Evolutionary conservation across 345 rosid species (phyloP).

Genomic region (Eucalyptus melliodora): DNA sequence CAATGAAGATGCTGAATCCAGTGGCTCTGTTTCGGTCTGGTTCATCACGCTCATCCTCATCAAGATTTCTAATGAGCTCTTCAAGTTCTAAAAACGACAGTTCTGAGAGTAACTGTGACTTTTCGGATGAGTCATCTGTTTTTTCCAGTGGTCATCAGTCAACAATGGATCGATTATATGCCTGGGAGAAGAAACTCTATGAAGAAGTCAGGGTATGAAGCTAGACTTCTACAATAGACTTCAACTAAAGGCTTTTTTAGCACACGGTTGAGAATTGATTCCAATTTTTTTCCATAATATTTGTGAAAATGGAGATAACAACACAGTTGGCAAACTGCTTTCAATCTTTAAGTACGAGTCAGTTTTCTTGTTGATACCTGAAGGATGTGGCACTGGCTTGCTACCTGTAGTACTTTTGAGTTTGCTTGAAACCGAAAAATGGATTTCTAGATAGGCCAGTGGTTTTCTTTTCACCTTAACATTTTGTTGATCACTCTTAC

Average conservation of each 20-base stretch:
- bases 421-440: not conserved
- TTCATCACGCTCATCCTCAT: constrained; percentile 77
- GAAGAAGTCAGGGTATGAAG: constrained; percentile 74
- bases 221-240: not conserved
- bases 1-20: constrained; percentile 83
- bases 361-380: not conserved
- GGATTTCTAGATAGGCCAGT: not conserved
- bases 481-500: not conserved
- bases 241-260: not conserved
- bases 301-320: not conserved
- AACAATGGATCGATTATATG: constrained; percentile 67
- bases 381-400: not conserved
- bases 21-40: constrained; percentile 85
- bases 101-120: constrained; percentile 42
- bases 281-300: not conserved
- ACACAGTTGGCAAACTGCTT: not conserved
- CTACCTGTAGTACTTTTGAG: not conserved
- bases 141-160: constrained; percentile 71
- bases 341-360: not conserved
- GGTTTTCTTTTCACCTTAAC: not conserved
- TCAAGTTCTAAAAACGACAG: constrained; percentile 44
- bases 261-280: not conserved
- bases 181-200: constrained; percentile 97
- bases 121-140: constrained; percentile 51
- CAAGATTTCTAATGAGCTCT: constrained; percentile 58